These are phyloP conservation scores for Cyclotella atomus DNA, from an alignment of 108 stramenopile species.

Conservation along the genomic window DNA sequence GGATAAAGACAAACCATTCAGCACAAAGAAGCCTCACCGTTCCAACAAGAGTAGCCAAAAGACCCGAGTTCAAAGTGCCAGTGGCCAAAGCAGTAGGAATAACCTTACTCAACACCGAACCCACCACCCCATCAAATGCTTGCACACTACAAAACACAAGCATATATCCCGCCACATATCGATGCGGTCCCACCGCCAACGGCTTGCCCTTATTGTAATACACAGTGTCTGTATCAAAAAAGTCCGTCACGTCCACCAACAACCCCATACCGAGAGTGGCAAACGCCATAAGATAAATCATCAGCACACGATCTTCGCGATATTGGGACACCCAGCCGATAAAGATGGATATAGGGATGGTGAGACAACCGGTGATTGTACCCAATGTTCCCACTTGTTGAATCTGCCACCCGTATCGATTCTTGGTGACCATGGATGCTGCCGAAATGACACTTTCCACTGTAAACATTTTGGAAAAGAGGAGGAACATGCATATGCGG, in stretches of 20 bases:
- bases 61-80: conserved; percentile 88
- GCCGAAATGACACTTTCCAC: conserved; percentile 80
- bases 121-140: conserved; percentile 83
- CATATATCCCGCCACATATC: conserved; percentile 71
- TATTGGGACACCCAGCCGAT: conserved; percentile 68
- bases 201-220: conserved; percentile 63
- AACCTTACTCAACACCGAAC: conserved; percentile 83
- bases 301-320: conserved; percentile 62
- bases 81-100: conserved; percentile 85
- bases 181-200: conserved; percentile 55
- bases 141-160: conserved; percentile 68
- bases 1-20: too few species aligned
- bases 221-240: conserved; percentile 41
- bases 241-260: conserved; percentile 68
- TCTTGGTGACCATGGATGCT: conserved; percentile 79
- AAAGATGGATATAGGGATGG: conserved; percentile 79
- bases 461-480: conserved; percentile 87
- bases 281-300: conserved; percentile 54
- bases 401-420: conserved; percentile 84
- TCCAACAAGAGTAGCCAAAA: conserved; percentile 72
- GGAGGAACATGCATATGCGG: conserved; percentile 63
- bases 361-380: conserved; percentile 74
- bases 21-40: conserved; percentile 58
- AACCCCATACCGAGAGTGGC: conserved; percentile 61
- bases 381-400: conserved; percentile 79